Evolutionary conservation across 1,284 basidiomycete species (phyloP).

Genomic region (Boletus holoroseus): DNA sequence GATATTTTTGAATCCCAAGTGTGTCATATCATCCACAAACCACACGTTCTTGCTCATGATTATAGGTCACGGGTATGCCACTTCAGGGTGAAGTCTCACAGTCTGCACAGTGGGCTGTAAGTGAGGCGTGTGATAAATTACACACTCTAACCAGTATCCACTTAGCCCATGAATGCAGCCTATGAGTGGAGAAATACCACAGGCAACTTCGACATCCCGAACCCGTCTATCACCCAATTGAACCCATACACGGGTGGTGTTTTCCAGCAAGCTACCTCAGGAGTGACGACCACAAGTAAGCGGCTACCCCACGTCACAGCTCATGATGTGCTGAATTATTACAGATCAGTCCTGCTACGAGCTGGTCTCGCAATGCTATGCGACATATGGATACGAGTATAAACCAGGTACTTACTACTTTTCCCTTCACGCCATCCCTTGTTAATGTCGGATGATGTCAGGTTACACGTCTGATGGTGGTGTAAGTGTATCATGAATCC

Average conservation of each 20-base stretch:
- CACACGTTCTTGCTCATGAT: conserved; percentile 2
- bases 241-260: conserved; percentile 45
- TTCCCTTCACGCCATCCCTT: conserved; percentile 14
- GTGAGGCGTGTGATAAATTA: conserved; percentile 27
- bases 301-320: neutral
- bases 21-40: conserved; percentile 1
- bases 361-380: conserved; percentile 35
- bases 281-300: conserved; percentile 42
- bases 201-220: conserved; percentile 38
- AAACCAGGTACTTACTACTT: conserved; percentile 34
- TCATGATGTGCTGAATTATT: conserved; percentile 5
- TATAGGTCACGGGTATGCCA: conserved; percentile 35
- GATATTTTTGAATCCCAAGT: conserved; percentile 61
- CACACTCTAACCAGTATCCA: neutral
- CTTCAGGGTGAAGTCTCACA: conserved; percentile 43
- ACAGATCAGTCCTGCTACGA: conserved; percentile 34
- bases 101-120: conserved; percentile 42
- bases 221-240: conserved; percentile 36
- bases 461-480: conserved; percentile 23
- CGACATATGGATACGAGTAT: conserved; percentile 54
- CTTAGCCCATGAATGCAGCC: conserved; percentile 31
- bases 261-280: conserved; percentile 63
- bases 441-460: conserved; percentile 20
- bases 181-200: conserved; percentile 39
- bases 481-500: conserved; percentile 28